Conservation (phyloP, 2,329 filamentous ascomycete species). For the Claviceps capensis region DNA sequence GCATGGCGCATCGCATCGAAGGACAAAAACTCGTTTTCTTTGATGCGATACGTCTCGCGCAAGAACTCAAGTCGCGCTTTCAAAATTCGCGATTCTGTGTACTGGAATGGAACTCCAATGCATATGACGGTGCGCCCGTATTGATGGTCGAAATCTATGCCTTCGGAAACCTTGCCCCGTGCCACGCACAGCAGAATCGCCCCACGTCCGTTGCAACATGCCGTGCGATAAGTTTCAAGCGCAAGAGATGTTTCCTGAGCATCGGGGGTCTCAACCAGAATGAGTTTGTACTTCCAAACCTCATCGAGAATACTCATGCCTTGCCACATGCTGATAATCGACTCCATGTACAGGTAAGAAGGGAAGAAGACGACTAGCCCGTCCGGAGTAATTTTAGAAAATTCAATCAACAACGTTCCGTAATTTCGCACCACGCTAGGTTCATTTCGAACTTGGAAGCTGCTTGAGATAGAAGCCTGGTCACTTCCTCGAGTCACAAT, state of each 20-base stretch:
- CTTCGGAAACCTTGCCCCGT: conserved; percentile 91
- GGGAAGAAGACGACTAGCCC: conserved; percentile 99
- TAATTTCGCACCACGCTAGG: conserved; percentile 96
- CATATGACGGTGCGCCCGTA: conserved; percentile 92
- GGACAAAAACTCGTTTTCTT: conserved; percentile 92
- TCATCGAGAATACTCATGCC: conserved; percentile 95
- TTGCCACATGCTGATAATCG: conserved; percentile 98
- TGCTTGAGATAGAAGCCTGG: conserved; percentile 82
- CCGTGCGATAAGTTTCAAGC: conserved; percentile 90
- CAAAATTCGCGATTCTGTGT: conserved; percentile 92
- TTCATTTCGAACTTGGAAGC: conserved; percentile 91
- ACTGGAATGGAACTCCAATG: conserved; percentile 96
- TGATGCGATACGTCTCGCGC: conserved; percentile 92
- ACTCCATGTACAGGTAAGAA: conserved; percentile 98
- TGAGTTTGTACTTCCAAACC: conserved; percentile 98
- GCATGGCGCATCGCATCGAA: conserved; percentile 99
- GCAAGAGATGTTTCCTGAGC: conserved; percentile 93
- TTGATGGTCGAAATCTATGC: conserved; percentile 98
- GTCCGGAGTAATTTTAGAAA: conserved; percentile 89
- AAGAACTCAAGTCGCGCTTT: conserved; percentile 93
- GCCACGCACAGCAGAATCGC: conserved; percentile 91
- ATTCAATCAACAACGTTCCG: conserved; percentile 83
- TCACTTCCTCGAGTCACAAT: conserved; percentile 92
- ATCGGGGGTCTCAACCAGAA: conserved; percentile 93
- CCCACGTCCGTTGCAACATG: conserved; percentile 91